Conservation (phyloP, 2,329 filamentous ascomycete genomes). For the Hypoxylon sp. region DNA sequence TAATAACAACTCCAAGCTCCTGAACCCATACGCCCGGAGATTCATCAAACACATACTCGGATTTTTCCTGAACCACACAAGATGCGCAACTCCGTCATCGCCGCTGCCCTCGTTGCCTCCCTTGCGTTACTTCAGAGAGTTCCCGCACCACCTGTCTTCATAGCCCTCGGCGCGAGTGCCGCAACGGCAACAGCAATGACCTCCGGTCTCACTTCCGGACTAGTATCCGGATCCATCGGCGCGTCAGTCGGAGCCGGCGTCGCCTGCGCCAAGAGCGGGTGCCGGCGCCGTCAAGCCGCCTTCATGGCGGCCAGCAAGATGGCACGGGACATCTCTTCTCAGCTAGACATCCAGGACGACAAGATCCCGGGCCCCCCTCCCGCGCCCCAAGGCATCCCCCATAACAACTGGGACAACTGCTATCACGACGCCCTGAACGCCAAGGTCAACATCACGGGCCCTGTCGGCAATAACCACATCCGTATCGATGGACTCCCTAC, state of each 20-base stretch:
- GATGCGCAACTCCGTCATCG: conserved; percentile 14
- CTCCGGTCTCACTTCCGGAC: neutral
- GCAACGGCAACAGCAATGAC: conserved; percentile 8
- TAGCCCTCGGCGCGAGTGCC: conserved; percentile 9
- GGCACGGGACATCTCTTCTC: conserved; percentile 9
- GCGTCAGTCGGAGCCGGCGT: neutral
- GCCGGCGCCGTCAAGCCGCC: conserved; percentile 5
- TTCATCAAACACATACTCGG: neutral
- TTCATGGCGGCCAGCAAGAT: conserved; percentile 8
- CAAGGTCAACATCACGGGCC: conserved; percentile 9
- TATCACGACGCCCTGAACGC: conserved; percentile 17
- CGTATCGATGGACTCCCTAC: conserved; percentile 17
- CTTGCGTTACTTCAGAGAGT: conserved; percentile 14
- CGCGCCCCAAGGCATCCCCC: conserved; percentile 15
- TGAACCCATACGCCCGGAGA: neutral
- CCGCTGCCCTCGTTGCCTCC: conserved; percentile 5
- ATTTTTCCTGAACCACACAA: neutral
- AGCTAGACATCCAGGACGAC: conserved; percentile 3
- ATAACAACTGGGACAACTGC: conserved; percentile 20
- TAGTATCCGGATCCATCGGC: conserved; percentile 12
- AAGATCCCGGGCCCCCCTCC: conserved; percentile 11
- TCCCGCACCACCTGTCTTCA: conserved; percentile 9
- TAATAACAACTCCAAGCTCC: too few relatives aligned
- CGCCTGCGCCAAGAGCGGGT: conserved; percentile 8
- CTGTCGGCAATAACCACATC: conserved; percentile 15